Evolutionary conservation across 78 protist species (phyloP).

Genomic region (Acrasis kona): DNA sequence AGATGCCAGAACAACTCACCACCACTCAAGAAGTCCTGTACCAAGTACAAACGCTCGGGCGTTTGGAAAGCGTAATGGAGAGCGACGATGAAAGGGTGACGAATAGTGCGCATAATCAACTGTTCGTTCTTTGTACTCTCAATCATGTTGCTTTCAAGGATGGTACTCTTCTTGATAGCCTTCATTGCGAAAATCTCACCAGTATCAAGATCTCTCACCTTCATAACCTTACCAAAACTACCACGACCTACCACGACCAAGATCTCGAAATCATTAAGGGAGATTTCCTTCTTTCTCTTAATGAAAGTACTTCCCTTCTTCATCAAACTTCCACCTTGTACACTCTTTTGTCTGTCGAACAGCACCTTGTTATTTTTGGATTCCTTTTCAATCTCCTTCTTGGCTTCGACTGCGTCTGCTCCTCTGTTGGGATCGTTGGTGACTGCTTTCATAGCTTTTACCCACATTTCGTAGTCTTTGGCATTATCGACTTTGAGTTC

Average conservation of each 20-base stretch:
- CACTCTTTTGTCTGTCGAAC: too few species aligned
- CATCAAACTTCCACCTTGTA: too few species aligned
- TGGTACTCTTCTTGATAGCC: slow-evolving; percentile 50
- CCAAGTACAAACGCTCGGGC: slow-evolving; percentile 56
- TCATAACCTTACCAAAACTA: slow-evolving; percentile 61
- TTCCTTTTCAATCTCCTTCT: too few species aligned
- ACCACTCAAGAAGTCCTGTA: slow-evolving; percentile 61
- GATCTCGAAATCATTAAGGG: slow-evolving; percentile 25
- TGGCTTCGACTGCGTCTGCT: too few species aligned
- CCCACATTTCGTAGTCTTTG: too few species aligned
- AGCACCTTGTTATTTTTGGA: too few species aligned
- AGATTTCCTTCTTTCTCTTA: background rate
- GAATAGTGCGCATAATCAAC: slow-evolving; percentile 46
- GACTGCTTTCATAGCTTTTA: too few species aligned
- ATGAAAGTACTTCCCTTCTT: too few species aligned
- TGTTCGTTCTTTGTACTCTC: slow-evolving; percentile 73
- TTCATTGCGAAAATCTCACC: slow-evolving; percentile 72
- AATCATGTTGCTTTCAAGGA: slow-evolving; percentile 37
- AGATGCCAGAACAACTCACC: slow-evolving; percentile 65
- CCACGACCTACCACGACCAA: slow-evolving; percentile 60
- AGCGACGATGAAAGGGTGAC: slow-evolving; percentile 58
- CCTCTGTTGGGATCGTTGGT: too few species aligned
- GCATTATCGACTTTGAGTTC: too few species aligned
- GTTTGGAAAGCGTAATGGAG: slow-evolving; percentile 62
- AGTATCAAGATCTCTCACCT: slow-evolving; percentile 47